These are phyloP conservation scores for Ophiostoma pallidulum DNA, from an alignment of 2,329 filamentous ascomycete genomes.

Conservation along the genomic window DNA sequence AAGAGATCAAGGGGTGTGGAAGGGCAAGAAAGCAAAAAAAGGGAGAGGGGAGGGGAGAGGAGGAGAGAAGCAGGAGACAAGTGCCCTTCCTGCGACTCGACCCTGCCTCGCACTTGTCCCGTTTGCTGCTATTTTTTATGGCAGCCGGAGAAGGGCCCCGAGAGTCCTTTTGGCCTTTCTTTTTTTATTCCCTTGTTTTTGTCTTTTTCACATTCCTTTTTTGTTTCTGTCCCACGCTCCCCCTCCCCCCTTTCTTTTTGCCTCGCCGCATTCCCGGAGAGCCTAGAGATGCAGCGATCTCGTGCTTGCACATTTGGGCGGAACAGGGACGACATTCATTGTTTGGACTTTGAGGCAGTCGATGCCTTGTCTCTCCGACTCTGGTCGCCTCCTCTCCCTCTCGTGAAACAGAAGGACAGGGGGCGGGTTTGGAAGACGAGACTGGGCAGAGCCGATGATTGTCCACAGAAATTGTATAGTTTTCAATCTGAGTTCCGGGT, in stretches of 20 bases:
- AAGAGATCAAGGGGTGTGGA: background rate
- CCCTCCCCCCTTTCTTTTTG: background rate
- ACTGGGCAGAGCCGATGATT: conserved; percentile 18
- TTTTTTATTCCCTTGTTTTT: too few species aligned
- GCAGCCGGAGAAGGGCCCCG: too few species aligned
- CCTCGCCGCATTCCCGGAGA: background rate
- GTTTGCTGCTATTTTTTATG: too few species aligned
- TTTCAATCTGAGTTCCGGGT: conserved; percentile 30
- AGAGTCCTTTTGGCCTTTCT: too few species aligned
- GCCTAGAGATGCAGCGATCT: background rate
- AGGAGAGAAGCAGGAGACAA: background rate
- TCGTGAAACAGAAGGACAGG: background rate
- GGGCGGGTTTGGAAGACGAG: background rate
- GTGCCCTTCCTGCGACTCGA: too few species aligned
- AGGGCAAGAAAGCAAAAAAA: background rate
- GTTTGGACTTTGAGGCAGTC: background rate
- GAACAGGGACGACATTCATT: conserved; percentile 3
- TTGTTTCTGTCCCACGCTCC: background rate
- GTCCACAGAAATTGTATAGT: conserved; percentile 22
- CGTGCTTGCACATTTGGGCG: background rate
- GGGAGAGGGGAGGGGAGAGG: background rate
- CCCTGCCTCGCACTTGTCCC: too few species aligned
- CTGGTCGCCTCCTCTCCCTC: background rate
- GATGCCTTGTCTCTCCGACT: background rate
- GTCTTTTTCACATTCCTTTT: background rate